Conservation (phyloP, 2,329 filamentous ascomycete genomes). For the Fusarium penzigii region DNA sequence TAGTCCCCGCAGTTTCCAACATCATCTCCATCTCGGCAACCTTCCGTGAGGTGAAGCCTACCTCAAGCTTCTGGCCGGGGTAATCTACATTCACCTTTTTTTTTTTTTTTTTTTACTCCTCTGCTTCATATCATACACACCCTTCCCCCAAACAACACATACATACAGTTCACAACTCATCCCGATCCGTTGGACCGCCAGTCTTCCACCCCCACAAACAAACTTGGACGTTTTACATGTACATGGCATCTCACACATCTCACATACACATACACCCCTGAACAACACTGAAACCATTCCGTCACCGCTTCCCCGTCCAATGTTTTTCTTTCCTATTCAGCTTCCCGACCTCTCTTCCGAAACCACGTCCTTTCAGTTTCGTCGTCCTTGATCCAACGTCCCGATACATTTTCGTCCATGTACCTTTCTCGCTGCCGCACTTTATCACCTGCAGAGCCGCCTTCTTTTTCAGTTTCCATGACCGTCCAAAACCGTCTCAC, state of each 20-base stretch:
- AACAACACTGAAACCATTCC: neutral
- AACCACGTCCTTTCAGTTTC: slow-evolving; percentile 7
- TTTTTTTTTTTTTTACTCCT: slow-evolving; percentile 3
- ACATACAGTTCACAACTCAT: slow-evolving; percentile 7
- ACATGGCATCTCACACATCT: slow-evolving; percentile 2
- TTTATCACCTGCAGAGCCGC: slow-evolving; percentile 2
- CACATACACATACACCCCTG: slow-evolving; percentile 3
- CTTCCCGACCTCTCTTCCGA: slow-evolving; percentile 1
- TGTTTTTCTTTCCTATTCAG: neutral
- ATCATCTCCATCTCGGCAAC: slow-evolving; percentile 19
- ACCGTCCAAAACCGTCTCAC: neutral
- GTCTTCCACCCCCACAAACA: slow-evolving; percentile 17
- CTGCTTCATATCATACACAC: slow-evolving; percentile 2
- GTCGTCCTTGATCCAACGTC: slow-evolving; percentile 6
- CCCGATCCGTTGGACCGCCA: slow-evolving; percentile 30
- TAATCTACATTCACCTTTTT: slow-evolving; percentile 6
- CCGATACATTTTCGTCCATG: slow-evolving; percentile 31
- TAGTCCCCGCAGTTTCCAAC: no score
- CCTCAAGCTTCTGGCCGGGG: slow-evolving; percentile 1
- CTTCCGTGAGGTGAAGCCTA: slow-evolving; percentile 19
- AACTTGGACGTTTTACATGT: slow-evolving; percentile 6
- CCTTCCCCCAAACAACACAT: slow-evolving; percentile 2
- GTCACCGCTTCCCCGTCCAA: slow-evolving; percentile 18
- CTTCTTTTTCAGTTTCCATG: neutral
- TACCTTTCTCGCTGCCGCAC: slow-evolving; percentile 5